These are phyloP conservation scores for Termitomyces sp. DNA, from an alignment of 1,284 basidiomycete genomes.

Conservation along the genomic window DNA sequence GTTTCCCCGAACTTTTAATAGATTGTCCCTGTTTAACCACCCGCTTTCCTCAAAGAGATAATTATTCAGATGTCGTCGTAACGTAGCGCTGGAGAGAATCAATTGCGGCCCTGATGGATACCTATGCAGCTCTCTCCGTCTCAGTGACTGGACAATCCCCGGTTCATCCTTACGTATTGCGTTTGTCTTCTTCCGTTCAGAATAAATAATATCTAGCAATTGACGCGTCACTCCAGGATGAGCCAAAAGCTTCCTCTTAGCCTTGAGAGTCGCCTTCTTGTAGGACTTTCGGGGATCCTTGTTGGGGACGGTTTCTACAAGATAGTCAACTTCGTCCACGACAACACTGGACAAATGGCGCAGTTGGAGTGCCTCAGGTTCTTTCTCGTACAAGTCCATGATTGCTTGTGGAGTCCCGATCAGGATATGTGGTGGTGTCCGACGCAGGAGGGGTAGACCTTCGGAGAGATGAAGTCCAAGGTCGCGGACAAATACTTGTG, in stretches of 20 bases:
- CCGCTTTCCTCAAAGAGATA: slow-evolving; percentile 48
- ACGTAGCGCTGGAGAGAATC: slow-evolving; percentile 65
- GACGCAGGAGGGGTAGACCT: slow-evolving; percentile 36
- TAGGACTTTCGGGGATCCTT: slow-evolving; percentile 35
- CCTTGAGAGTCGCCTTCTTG: slow-evolving; percentile 29
- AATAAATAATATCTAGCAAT: slow-evolving; percentile 55
- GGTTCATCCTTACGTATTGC: slow-evolving; percentile 22
- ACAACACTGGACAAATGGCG: slow-evolving; percentile 50
- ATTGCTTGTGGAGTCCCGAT: slow-evolving; percentile 69
- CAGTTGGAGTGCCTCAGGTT: slow-evolving; percentile 41
- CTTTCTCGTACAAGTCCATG: slow-evolving; percentile 47
- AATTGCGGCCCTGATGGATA: slow-evolving; percentile 44
- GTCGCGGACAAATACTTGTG: slow-evolving; percentile 60
- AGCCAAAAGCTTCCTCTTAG: slow-evolving; percentile 36
- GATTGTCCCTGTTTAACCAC: slow-evolving; percentile 46
- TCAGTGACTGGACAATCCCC: slow-evolving; percentile 19
- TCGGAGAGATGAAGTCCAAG: slow-evolving; percentile 30
- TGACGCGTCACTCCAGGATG: slow-evolving; percentile 57
- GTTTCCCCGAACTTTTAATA: slow-evolving; percentile 40
- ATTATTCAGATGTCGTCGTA: slow-evolving; percentile 50
- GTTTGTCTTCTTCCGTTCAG: slow-evolving; percentile 26
- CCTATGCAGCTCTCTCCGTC: slow-evolving; percentile 19
- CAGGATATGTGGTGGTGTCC: slow-evolving; percentile 57
- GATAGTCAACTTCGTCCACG: slow-evolving; percentile 71
- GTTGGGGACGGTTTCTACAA: slow-evolving; percentile 48